phyloP scores from a whole-genome alignment of 805 yeast genomes.

The Wickerhamiella azymoides region DNA sequence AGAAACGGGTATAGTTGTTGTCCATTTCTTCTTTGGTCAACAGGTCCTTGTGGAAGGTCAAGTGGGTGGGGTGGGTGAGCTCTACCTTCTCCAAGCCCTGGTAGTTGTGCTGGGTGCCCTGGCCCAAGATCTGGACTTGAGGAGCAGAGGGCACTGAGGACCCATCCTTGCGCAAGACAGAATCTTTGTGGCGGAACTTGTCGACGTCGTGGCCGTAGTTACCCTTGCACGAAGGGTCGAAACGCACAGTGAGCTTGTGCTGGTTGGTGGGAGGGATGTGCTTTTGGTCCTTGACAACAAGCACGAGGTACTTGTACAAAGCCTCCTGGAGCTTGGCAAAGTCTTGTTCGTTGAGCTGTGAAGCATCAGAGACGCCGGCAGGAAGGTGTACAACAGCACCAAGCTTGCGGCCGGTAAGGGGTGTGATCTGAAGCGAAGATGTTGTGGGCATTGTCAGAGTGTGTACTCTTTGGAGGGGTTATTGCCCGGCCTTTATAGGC shows the following conservation, averaged over 20 bases:
- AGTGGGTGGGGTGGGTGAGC: conserved; percentile 75
- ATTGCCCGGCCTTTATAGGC: neutral
- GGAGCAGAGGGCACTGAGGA: conserved; percentile 68
- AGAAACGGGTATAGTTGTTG: conserved; percentile 58
- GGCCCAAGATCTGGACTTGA: conserved; percentile 82
- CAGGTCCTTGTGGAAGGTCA: conserved; percentile 58
- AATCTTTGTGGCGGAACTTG: conserved; percentile 48
- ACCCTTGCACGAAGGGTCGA: conserved; percentile 60
- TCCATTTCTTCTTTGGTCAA: conserved; percentile 50
- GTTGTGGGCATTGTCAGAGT: neutral
- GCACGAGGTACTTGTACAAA: conserved; percentile 52
- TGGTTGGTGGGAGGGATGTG: conserved; percentile 60
- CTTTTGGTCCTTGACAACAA: conserved; percentile 62
- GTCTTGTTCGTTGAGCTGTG: conserved; percentile 48
- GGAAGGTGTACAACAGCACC: conserved; percentile 64
- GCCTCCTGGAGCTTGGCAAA: conserved; percentile 50
- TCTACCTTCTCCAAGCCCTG: conserved; percentile 42
- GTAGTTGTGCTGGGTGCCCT: conserved; percentile 46
- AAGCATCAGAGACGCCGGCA: conserved; percentile 57
- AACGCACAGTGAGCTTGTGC: conserved; percentile 57
- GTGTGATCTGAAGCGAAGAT: conserved; percentile 25
- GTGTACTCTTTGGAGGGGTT: neutral
- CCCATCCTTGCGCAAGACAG: conserved; percentile 71
- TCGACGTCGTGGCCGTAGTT: conserved; percentile 71
- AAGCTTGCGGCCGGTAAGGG: conserved; percentile 39